Evolutionary conservation across 371 early-diverging fungal genomes (phyloP).

Genomic region (Entomophthora muscae): DNA sequence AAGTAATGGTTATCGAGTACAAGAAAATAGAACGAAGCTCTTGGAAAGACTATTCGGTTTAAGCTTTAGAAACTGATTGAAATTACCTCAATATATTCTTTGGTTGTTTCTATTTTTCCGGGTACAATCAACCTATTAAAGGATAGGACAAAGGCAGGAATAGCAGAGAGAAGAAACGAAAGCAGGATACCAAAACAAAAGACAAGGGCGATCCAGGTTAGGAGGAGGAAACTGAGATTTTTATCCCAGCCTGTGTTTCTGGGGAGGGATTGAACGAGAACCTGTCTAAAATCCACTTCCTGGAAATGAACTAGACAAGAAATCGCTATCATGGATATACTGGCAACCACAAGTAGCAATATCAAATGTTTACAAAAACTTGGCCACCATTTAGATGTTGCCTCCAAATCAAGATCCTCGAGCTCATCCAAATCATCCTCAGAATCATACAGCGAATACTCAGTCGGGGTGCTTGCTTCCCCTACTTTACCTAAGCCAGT

Average conservation of each 20-base stretch:
- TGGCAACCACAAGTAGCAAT: neutral
- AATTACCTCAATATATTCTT: neutral
- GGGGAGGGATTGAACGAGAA: neutral
- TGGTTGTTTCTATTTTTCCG: neutral
- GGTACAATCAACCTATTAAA: neutral
- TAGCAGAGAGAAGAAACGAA: neutral
- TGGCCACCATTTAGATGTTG: neutral
- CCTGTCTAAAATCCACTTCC: neutral
- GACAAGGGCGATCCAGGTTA: constrained; percentile 1
- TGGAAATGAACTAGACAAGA: neutral
- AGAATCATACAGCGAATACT: no score
- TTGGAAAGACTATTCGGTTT: neutral
- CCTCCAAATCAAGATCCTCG: neutral
- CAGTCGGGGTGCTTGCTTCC: no score
- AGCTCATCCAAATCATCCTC: neutral
- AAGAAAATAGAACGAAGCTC: neutral
- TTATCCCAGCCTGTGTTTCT: neutral
- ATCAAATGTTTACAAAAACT: neutral
- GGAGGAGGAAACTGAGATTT: neutral
- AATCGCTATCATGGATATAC: neutral
- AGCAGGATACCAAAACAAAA: neutral
- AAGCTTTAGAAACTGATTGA: neutral
- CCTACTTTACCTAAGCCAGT: no score
- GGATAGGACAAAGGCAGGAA: neutral
- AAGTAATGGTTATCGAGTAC: no score